Evolutionary conservation across 495 filamentous ascomycete genomes (phyloP).

Genomic region (Neurospora africana): DNA sequence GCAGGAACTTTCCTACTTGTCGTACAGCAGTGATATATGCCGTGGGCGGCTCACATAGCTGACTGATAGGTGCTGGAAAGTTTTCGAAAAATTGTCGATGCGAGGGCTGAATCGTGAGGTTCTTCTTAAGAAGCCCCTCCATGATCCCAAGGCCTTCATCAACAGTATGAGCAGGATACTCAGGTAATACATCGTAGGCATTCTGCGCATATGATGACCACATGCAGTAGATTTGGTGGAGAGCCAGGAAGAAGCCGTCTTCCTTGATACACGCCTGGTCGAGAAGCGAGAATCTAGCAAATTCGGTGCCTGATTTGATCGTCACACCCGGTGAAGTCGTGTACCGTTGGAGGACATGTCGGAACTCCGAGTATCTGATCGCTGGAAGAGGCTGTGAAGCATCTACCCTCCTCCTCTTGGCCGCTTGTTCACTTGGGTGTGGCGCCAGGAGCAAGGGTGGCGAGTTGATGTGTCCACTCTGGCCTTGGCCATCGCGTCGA

Average conservation of each 20-base stretch:
- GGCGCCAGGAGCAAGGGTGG: background rate
- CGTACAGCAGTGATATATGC: constrained; percentile 5
- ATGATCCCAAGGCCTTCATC: constrained; percentile 31
- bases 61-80: constrained; percentile 36
- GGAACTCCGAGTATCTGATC: background rate
- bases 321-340: background rate
- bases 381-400: background rate
- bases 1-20: constrained; percentile 27
- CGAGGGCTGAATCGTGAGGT: constrained; percentile 20
- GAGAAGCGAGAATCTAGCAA: constrained; percentile 46
- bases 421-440: background rate
- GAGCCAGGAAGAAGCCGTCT: constrained; percentile 52
- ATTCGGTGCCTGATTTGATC: constrained; percentile 22
- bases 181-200: constrained; percentile 1
- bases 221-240: constrained; percentile 61
- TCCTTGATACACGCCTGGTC: constrained; percentile 41
- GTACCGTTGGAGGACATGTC: background rate
- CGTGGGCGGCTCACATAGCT: constrained; percentile 12
- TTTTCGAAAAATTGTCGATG: constrained; percentile 41
- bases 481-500: background rate
- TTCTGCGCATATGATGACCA: constrained; percentile 22
- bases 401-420: background rate
- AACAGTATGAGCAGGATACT: background rate
- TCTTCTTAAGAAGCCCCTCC: constrained; percentile 29
- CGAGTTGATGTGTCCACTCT: background rate